Percentiles rank a stretch among this genome's conserved stretches.
These are phyloP conservation scores for Geotrichum europaeum DNA, from an alignment of 1,139 yeast species.

Conservation along the genomic window DNA sequence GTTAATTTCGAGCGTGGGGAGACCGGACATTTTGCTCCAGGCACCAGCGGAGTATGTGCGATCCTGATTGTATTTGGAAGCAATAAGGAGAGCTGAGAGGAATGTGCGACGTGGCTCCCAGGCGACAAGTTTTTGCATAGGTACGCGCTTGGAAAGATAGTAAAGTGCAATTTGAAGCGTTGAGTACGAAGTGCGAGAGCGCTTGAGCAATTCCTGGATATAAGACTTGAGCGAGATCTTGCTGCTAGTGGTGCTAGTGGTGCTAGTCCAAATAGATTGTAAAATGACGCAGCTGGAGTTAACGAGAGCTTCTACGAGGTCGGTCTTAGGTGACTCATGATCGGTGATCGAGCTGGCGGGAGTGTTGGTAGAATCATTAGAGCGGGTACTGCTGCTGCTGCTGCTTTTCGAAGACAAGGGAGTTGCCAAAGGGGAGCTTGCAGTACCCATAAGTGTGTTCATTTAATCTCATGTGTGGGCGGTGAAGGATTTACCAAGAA, in stretches of 20 bases:
- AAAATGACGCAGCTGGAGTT: conserved; percentile 36
- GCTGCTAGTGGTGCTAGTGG: conserved; percentile 7
- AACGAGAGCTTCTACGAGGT: conserved; percentile 30
- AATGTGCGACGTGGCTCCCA: conserved; percentile 47
- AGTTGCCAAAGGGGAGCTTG: background rate
- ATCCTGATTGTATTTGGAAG: conserved; percentile 70
- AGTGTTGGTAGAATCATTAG: background rate
- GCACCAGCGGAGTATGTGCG: conserved; percentile 60
- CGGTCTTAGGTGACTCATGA: background rate
- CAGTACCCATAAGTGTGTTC: background rate
- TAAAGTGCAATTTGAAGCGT: conserved; percentile 62
- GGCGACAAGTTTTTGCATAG: background rate
- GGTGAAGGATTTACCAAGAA: background rate
- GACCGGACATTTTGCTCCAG: conserved; percentile 75
- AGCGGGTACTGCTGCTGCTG: background rate
- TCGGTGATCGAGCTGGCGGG: background rate
- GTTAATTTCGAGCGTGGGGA: conserved; percentile 45
- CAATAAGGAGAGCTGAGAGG: conserved; percentile 58
- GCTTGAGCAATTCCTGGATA: conserved; percentile 57
- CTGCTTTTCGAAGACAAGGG: background rate
- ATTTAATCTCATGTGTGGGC: background rate
- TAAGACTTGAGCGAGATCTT: conserved; percentile 40
- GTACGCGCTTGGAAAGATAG: conserved; percentile 44
- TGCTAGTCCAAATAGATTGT: conserved; percentile 35
- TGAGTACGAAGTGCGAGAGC: conserved; percentile 62